Evolutionary conservation across 1,284 basidiomycete species (phyloP).

Genomic region (Ceratobasidium sp.): DNA sequence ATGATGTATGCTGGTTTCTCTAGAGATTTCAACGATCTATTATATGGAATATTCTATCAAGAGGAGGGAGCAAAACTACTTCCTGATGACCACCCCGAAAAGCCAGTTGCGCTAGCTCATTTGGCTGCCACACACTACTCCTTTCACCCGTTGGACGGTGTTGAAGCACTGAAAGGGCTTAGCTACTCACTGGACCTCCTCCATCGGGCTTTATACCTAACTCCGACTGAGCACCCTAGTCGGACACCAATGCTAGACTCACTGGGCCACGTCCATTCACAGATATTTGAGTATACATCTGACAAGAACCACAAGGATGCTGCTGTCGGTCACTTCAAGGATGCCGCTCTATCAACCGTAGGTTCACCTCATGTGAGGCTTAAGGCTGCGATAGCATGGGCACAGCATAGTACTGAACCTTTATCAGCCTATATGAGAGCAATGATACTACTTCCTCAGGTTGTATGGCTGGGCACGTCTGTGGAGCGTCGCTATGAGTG

Average conservation of each 20-base stretch:
- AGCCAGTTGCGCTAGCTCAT: background rate
- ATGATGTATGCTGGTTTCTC: no score
- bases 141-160: background rate
- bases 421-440: background rate
- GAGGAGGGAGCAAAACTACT: background rate
- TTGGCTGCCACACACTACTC: background rate
- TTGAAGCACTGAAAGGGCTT: background rate
- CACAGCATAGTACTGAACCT: background rate
- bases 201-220: background rate
- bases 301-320: background rate
- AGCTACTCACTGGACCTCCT: background rate
- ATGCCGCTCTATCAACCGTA: background rate
- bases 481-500: background rate
- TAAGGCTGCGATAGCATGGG: background rate
- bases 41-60: background rate
- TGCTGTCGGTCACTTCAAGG: background rate
- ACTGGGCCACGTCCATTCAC: background rate
- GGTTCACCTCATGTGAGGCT: background rate
- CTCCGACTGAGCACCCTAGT: background rate
- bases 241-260: background rate
- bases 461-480: background rate
- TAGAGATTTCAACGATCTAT: background rate
- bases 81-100: background rate
- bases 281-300: background rate
- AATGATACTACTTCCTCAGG: background rate